Percentiles rank a stretch among this genome's conserved stretches.
Evolutionary conservation across 768 basidiomycete genomes (phyloP).

Genomic region (Daedaleopsis sinensis): DNA sequence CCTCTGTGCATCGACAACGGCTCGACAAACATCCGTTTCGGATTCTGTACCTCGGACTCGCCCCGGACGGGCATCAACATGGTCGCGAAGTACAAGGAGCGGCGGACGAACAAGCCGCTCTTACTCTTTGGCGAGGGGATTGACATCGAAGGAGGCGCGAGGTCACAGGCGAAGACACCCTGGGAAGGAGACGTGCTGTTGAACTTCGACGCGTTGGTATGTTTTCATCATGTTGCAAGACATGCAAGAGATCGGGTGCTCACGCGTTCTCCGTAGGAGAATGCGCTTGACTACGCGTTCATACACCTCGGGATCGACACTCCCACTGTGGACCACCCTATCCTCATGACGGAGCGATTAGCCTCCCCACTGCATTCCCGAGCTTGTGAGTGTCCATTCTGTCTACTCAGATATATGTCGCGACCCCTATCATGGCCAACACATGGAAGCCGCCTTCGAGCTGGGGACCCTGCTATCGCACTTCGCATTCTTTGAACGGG

Average conservation of each 20-base stretch:
- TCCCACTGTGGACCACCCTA: conserved; percentile 76
- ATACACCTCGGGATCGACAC: conserved; percentile 84
- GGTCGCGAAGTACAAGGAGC: conserved; percentile 87
- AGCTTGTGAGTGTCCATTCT: conserved; percentile 58
- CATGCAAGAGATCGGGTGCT: too few relatives aligned
- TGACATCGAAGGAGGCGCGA: conserved; percentile 84
- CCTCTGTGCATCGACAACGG: conserved; percentile 92
- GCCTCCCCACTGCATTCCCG: conserved; percentile 89
- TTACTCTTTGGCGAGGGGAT: conserved; percentile 87
- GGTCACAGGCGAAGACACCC: conserved; percentile 75
- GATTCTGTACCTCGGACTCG: conserved; percentile 63
- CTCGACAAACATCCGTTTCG: conserved; percentile 79
- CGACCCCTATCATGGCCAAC: too few relatives aligned
- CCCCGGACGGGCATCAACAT: conserved; percentile 72
- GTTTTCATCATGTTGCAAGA: conserved; percentile 32
- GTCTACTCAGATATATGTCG: background rate
- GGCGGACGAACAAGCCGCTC: conserved; percentile 80
- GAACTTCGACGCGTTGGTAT: conserved; percentile 91
- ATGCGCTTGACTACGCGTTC: conserved; percentile 91
- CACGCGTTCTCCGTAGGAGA: conserved; percentile 64
- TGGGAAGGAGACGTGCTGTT: conserved; percentile 95
- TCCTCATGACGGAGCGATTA: conserved; percentile 92
- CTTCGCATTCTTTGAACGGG: background rate
- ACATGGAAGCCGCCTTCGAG: too few relatives aligned
- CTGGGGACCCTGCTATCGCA: too few relatives aligned